Evolutionary conservation across 2,329 filamentous ascomycete genomes (phyloP).

Genomic region (Didymella pinodella): DNA sequence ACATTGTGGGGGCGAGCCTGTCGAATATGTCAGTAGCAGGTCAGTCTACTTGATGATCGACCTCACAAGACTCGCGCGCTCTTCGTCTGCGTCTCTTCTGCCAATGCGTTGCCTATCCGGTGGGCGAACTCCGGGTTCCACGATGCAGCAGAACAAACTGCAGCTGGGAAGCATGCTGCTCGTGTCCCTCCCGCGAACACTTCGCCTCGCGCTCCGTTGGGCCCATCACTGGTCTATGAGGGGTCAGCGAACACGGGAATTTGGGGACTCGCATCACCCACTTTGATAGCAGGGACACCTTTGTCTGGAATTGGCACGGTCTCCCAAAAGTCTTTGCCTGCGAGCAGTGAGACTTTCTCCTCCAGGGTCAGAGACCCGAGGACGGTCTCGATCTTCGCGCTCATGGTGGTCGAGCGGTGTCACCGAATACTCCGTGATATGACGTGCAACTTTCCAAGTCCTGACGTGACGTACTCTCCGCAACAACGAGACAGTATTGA

Average conservation of each 20-base stretch:
- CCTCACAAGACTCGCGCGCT: conserved; percentile 71
- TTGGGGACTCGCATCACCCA: conserved; percentile 9
- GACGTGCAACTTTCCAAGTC: background rate
- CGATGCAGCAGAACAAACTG: conserved; percentile 71
- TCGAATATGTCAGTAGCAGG: background rate
- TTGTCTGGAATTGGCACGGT: conserved; percentile 67
- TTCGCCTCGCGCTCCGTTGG: conserved; percentile 70
- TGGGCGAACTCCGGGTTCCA: conserved; percentile 71
- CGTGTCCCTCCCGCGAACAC: conserved; percentile 69
- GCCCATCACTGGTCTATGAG: conserved; percentile 68
- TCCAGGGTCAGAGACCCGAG: conserved; percentile 45
- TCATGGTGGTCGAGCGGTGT: conserved; percentile 23
- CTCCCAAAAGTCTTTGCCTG: conserved; percentile 71
- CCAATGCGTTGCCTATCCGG: conserved; percentile 69
- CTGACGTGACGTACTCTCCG: background rate
- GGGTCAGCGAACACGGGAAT: conserved; percentile 6
- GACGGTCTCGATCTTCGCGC: conserved; percentile 38
- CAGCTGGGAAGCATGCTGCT: conserved; percentile 79
- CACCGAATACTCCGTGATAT: background rate
- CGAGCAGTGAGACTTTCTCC: conserved; percentile 47
- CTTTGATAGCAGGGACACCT: conserved; percentile 65
- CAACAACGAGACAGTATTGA: background rate
- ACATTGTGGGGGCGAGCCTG: conserved; percentile 75
- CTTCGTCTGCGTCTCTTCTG: conserved; percentile 74
- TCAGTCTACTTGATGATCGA: background rate